phyloP scores from a whole-genome alignment of 129 eudicot genomes.

The Sambucus nigra region DNA sequence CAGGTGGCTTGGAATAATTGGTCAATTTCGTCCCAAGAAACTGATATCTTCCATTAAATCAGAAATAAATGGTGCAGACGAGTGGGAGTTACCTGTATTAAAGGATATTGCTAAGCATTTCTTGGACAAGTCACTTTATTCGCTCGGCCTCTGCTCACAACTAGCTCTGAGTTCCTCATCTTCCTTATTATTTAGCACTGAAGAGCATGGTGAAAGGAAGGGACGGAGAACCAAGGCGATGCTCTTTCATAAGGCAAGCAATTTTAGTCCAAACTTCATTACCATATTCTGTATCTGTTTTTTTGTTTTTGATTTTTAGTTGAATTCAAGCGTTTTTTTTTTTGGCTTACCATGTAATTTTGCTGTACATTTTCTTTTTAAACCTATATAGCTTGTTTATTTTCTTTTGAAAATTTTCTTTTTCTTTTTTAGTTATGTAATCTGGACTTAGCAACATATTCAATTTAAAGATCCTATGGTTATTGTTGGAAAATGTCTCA shows the following conservation, averaged over 20 bases:
- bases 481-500: no score
- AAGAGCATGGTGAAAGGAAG: slow-evolving; percentile 53
- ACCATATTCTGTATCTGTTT: slow-evolving; percentile 1
- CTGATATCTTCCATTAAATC: slow-evolving; percentile 47
- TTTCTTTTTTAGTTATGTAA: not conserved
- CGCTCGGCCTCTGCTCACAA: slow-evolving; percentile 46
- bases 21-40: slow-evolving; percentile 77
- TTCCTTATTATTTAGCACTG: slow-evolving; percentile 48
- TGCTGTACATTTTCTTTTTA: not conserved
- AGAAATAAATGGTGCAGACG: slow-evolving; percentile 29
- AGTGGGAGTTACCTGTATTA: slow-evolving; percentile 24
- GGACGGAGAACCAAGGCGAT: slow-evolving; percentile 42
- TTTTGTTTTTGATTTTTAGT: not conserved
- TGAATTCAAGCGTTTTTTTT: not conserved
- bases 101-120: slow-evolving; percentile 47
- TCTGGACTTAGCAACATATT: no score
- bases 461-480: no score
- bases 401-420: not conserved
- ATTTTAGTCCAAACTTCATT: slow-evolving; percentile 4
- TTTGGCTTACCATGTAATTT: not conserved
- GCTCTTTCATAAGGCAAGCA: slow-evolving; percentile 62
- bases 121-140: slow-evolving; percentile 59
- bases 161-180: slow-evolving; percentile 37
- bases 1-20: slow-evolving; percentile 84
- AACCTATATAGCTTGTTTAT: not conserved